Evolutionary conservation across 257 asterid genomes (phyloP).

Genomic region (Gardenia jasminoides): DNA sequence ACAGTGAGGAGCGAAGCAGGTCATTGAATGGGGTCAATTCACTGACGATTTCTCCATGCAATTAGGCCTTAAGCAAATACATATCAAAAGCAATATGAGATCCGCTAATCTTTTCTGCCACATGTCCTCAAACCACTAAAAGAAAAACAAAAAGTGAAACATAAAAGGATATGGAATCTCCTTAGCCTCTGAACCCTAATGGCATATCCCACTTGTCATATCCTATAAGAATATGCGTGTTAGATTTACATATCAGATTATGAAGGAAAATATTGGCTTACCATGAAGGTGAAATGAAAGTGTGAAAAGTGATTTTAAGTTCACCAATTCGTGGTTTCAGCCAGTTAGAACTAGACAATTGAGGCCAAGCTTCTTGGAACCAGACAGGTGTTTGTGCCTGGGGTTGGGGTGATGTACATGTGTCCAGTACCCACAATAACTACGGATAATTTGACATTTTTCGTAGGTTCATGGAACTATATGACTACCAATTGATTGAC

Average conservation of each 20-base stretch:
- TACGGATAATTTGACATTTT: neutral
- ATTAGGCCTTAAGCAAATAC: neutral
- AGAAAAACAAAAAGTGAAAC: too few relatives aligned
- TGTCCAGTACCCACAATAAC: neutral
- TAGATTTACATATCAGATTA: too few relatives aligned
- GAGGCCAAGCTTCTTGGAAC: conserved; percentile 3
- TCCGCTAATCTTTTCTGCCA: neutral
- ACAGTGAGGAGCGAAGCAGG: neutral
- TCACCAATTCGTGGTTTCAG: neutral
- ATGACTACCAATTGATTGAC: neutral
- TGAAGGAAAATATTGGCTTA: neutral
- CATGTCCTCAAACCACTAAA: too few relatives aligned
- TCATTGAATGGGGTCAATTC: neutral
- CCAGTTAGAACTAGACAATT: neutral
- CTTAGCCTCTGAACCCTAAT: too few relatives aligned
- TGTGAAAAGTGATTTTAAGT: neutral
- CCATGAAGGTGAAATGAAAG: neutral
- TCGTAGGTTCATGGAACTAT: conserved; percentile 27
- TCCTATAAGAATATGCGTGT: too few relatives aligned
- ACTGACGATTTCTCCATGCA: neutral
- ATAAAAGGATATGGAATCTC: too few relatives aligned
- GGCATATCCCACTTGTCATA: neutral
- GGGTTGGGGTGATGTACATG: neutral
- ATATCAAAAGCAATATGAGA: neutral
- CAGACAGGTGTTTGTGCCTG: neutral